Conservation (phyloP, 768 basidiomycete species). For the Trametes sanguinea region DNA sequence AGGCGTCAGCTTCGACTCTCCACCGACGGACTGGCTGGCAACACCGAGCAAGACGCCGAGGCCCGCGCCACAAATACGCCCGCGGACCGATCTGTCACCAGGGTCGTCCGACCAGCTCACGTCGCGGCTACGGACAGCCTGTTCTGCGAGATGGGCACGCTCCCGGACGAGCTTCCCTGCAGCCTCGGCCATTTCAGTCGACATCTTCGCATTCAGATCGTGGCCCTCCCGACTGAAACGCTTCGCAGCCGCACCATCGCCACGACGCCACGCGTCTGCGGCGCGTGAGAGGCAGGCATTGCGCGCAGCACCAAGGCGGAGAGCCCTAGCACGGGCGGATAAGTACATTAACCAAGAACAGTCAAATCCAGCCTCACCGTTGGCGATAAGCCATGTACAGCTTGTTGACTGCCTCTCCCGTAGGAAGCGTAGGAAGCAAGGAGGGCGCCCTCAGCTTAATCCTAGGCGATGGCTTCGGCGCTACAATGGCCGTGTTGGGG, state of each 20-base stretch:
- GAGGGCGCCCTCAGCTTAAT: conserved; percentile 81
- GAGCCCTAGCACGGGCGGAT: conserved; percentile 49
- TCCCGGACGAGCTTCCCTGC: conserved; percentile 86
- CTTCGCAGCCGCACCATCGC: conserved; percentile 95
- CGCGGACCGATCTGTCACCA: conserved; percentile 72
- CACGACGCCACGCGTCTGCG: conserved; percentile 93
- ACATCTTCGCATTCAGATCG: conserved; percentile 91
- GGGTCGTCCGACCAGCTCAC: conserved; percentile 82
- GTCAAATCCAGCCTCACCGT: conserved; percentile 5
- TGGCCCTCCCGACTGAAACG: conserved; percentile 93
- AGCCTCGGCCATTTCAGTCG: conserved; percentile 79
- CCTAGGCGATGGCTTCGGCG: conserved; percentile 81
- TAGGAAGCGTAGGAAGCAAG: conserved; percentile 85
- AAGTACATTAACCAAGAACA: background rate
- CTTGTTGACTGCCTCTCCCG: conserved; percentile 75
- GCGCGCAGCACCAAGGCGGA: conserved; percentile 90
- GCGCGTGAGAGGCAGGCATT: conserved; percentile 94
- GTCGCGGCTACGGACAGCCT: conserved; percentile 72
- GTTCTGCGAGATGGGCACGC: conserved; percentile 71
- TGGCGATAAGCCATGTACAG: conserved; percentile 90
- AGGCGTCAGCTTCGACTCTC: conserved; percentile 60
- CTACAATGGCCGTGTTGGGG: conserved; percentile 68
- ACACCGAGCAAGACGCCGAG: conserved; percentile 89
- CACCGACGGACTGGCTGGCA: conserved; percentile 53
- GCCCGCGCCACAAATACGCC: conserved; percentile 76